Base-by-base conservation (phyloP, 2,329 filamentous ascomycete genomes). In the Clonostachys sp. region DNA sequence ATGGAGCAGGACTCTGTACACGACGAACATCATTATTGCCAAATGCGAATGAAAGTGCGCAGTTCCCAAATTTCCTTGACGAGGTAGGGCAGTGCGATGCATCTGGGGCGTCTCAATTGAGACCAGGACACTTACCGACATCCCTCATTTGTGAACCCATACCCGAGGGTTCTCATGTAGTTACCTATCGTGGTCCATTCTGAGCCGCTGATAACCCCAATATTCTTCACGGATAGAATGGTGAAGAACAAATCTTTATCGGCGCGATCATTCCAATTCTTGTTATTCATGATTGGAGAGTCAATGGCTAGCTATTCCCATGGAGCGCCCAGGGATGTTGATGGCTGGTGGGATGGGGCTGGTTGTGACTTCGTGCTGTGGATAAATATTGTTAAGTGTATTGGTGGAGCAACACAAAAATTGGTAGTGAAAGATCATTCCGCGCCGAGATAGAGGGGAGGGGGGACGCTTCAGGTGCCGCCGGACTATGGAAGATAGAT, bases 241-340 rank as follows among this genome's bases (percentile, higher is more conserved):
- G 78, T 81, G 57, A 83, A 82, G 67, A 83, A 83, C 42, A 83
- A 67, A 59, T 83, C 80, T 59, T 80, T 81, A 56, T 83, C 79
- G 51, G 80, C 80, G 49, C 77, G 71, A 55, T 82, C 78, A 57
- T 75, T 79, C 78, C 78, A 82, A 59, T 79, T 80, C 66, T 81
- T 82, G 63, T 70, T 78, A 65, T 79, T 80, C 58, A 65, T 72
- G 56, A 53, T 53, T 13, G 38, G 38, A 14, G 24, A 30, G 40
- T 17, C 17, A 49, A 49, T 51, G 48, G 51, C 45, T 45, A 17
- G 33, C 24, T 16, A 41, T 40, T 47, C 41, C 45, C 24, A 12
- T n/a, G 17, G n/a, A 12, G 30, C 33, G 18, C 8, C 17, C n/a
- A 34, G n/a, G 39, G 34, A 30, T 2, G 12, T 12, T n/a, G 45